These are phyloP conservation scores for Vitellaria paradoxa DNA, from an alignment of 179 eudicot genomes.

Conservation along the genomic window DNA sequence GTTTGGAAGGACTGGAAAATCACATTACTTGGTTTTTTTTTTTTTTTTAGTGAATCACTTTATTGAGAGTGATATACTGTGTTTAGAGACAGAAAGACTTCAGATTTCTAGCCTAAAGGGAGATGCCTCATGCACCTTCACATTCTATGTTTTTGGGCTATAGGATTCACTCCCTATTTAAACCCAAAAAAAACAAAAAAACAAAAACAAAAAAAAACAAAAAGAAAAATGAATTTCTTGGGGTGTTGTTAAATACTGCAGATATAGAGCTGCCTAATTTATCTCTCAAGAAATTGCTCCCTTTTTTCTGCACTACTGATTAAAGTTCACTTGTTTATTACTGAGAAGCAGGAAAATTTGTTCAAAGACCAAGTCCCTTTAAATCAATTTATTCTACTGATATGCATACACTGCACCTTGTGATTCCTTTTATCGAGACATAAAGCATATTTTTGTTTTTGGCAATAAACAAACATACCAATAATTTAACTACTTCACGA, in stretches of 20 bases:
- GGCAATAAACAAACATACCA: too few relatives aligned
- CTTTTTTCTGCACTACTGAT: not conserved
- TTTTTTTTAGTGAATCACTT: too few relatives aligned
- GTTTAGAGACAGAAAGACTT: not conserved
- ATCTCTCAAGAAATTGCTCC: not conserved
- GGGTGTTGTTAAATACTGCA: not conserved
- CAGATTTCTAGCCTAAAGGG: not conserved
- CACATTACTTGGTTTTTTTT: too few relatives aligned
- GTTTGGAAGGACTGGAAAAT: not conserved
- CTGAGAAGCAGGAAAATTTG: too few relatives aligned
- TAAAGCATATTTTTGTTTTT: too few relatives aligned
- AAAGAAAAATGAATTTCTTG: too few relatives aligned
- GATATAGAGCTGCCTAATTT: not conserved
- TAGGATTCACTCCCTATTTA: not conserved
- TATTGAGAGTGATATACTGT: not conserved
- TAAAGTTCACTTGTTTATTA: not conserved
- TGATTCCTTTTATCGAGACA: too few relatives aligned
- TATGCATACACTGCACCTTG: too few relatives aligned
- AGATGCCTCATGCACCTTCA: not conserved
- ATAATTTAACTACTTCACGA: too few relatives aligned
- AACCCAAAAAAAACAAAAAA: too few relatives aligned
- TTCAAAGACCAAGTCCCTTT: too few relatives aligned
- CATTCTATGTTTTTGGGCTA: not conserved
- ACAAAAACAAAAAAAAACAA: too few relatives aligned
- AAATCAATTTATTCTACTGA: not conserved